These are phyloP conservation scores for Hypericum androsaemum DNA, from an alignment of 345 rosid species.

Conservation along the genomic window DNA sequence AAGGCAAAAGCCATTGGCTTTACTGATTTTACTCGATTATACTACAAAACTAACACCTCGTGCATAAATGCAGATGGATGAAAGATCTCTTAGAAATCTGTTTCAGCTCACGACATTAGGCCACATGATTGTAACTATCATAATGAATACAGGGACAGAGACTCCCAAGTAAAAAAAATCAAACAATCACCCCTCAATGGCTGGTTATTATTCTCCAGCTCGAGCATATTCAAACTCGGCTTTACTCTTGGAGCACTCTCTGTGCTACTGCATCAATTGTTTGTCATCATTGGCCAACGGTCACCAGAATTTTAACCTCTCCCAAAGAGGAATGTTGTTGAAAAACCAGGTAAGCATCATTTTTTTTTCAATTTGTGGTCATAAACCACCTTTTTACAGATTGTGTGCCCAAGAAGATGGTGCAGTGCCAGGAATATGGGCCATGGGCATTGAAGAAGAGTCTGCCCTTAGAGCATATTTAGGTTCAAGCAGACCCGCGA, in stretches of 20 bases:
- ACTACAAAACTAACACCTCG: no score
- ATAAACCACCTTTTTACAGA: slow-evolving; percentile 34
- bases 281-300: slow-evolving; percentile 20
- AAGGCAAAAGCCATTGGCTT: no score
- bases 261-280: slow-evolving; percentile 55
- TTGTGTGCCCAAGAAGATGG: slow-evolving; percentile 45
- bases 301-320: no score
- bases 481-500: slow-evolving; percentile 34
- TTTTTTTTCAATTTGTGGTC: slow-evolving; percentile 11
- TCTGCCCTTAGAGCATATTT: slow-evolving; percentile 42
- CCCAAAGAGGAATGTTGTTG: no score
- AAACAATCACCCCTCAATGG: slow-evolving; percentile 44
- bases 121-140: no score
- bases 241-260: slow-evolving; percentile 49
- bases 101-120: no score
- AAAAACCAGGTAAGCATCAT: not conserved
- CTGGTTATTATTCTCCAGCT: slow-evolving; percentile 41
- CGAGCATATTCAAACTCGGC: slow-evolving; percentile 29
- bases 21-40: no score
- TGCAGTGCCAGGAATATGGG: slow-evolving; percentile 34
- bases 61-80: no score
- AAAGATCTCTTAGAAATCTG: no score
- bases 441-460: slow-evolving; percentile 45
- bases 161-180: not conserved
- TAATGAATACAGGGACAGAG: not conserved